These are phyloP conservation scores for Alternaria hordeiaustralica DNA, from an alignment of 2,329 filamentous ascomycete species.

Conservation along the genomic window DNA sequence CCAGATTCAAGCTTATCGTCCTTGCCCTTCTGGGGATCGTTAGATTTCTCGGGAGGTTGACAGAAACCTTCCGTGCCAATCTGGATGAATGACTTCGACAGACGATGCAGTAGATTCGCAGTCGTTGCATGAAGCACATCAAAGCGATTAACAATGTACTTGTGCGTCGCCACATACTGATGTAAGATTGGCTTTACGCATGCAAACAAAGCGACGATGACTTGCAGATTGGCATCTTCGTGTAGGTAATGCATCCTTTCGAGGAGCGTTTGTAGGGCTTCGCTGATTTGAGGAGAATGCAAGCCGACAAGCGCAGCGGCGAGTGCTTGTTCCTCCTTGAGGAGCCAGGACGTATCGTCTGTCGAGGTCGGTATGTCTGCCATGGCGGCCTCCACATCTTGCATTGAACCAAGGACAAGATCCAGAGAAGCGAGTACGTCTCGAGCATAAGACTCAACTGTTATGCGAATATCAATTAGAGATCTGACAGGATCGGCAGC, in stretches of 20 bases:
- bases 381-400: conserved; percentile 69
- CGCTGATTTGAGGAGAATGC: conserved; percentile 63
- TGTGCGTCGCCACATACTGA: conserved; percentile 71
- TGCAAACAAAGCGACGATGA: conserved; percentile 65
- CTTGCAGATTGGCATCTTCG: conserved; percentile 49
- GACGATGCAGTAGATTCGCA: conserved; percentile 75
- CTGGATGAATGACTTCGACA: conserved; percentile 79
- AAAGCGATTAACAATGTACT: conserved; percentile 64
- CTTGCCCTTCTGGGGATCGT: conserved; percentile 68
- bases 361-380: conserved; percentile 63
- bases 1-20: conserved; percentile 85
- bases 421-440: conserved; percentile 72
- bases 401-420: conserved; percentile 78
- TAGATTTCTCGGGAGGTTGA: conserved; percentile 78
- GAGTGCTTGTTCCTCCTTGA: conserved; percentile 53
- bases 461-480: conserved; percentile 11
- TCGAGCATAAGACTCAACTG: conserved; percentile 59
- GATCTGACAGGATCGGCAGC: background rate
- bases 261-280: conserved; percentile 54
- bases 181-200: conserved; percentile 73
- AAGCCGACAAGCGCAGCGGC: conserved; percentile 62
- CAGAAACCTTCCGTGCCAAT: conserved; percentile 90
- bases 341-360: conserved; percentile 70
- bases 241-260: conserved; percentile 54
- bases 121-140: conserved; percentile 71